Base-by-base conservation (phyloP, 768 basidiomycete species). In the Gymnopilus junonius region DNA sequence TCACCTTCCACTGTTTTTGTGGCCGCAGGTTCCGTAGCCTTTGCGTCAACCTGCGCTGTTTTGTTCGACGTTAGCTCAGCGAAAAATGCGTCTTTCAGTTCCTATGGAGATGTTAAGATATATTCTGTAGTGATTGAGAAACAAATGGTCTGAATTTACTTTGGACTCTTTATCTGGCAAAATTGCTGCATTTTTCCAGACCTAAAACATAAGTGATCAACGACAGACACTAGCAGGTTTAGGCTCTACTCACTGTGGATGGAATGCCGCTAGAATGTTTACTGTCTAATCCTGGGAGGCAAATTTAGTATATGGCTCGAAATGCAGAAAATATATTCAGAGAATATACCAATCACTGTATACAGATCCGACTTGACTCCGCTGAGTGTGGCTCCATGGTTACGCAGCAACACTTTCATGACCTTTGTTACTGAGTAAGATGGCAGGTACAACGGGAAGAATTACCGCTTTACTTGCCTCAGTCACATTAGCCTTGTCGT, bases 301-400 rank as follows among this genome's bases (percentile, higher is more conserved):
- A 12, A 40, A 8, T 8, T 20, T n/a, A n/a, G 34, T 23, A 35
- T n/a, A 48, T 20, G 21, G n/a, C 20, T 39, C 14, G 20, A 10
- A 2, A 45, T 15, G 7, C 17, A 23, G 12, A 29, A 42, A 15
- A 25, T 51, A 46, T 37, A 15, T 21, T n/a, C 0, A 3, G 15
- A 14, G 21, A 6, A 62, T 73, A 39, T 69, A 87, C 88, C 87
- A 62, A 89, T 82, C 0, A 64, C 45, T 2, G 91, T 91, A 68
- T 92, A 92, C 48, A 93, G 68, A 70, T 92, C 78, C 4, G 88
- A 85, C 69, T 93, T 93, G 14, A 91, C 91, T 8, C 89, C 89
- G 65, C 80, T 84, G 8, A 90, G 79, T 67, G 80, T 86, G 53
- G 86, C 70, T 0, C 91, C 90, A 71, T 91, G 90, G 55, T 86